Evolutionary conservation across 2,329 filamentous ascomycete species (phyloP).

Genomic region (Fusarium sp.): DNA sequence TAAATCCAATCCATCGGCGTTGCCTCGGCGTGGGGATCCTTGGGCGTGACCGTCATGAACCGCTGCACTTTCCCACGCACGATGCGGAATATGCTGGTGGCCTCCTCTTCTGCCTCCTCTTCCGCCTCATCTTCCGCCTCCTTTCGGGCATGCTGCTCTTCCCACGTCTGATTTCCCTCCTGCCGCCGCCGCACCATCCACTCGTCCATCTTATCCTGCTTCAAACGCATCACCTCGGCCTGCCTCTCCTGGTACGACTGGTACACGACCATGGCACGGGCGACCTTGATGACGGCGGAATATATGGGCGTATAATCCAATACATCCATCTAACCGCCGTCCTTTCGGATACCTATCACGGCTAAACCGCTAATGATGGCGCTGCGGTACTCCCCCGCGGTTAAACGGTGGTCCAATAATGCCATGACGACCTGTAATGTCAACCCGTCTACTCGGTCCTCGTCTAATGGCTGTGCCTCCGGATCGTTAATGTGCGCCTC

Average conservation of each 20-base stretch:
- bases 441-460: too few species aligned
- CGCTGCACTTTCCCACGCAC: background rate
- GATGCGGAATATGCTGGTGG: background rate
- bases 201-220: too few species aligned
- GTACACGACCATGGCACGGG: conserved; percentile 20
- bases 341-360: background rate
- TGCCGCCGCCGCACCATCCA: too few species aligned
- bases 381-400: background rate
- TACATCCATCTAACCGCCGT: conserved; percentile 5
- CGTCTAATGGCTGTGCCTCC: too few species aligned
- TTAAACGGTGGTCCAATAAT: background rate
- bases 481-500: too few species aligned
- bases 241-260: conserved; percentile 13
- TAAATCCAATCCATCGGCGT: background rate
- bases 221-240: background rate
- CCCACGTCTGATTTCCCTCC: too few species aligned
- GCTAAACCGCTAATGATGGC: background rate
- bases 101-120: background rate
- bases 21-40: background rate
- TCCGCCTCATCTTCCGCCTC: too few species aligned
- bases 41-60: background rate
- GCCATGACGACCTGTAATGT: background rate
- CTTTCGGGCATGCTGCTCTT: too few species aligned
- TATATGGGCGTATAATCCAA: conserved; percentile 24
- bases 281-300: conserved; percentile 31